phyloP scores from a whole-genome alignment of 148 eudicot genomes.

The Persicaria tinctoria region DNA sequence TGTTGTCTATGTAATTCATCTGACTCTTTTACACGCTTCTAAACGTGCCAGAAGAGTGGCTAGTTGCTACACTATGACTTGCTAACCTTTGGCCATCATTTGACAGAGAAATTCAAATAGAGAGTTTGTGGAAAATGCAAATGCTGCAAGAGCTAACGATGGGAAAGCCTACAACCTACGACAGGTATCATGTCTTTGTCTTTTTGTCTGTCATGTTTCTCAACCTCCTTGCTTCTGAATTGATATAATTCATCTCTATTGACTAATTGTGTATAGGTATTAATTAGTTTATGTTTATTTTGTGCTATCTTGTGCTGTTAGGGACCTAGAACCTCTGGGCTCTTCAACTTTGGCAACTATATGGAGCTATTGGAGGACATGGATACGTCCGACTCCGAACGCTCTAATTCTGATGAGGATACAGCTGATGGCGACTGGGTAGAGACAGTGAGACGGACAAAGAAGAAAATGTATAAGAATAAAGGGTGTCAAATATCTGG shows the following conservation, averaged over 20 bases:
- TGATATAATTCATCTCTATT: too few species aligned
- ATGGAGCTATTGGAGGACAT: slow-evolving; percentile 58
- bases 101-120: not conserved
- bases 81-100: not conserved
- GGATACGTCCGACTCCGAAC: slow-evolving; percentile 71
- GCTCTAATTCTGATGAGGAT: slow-evolving; percentile 25
- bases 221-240: too few species aligned
- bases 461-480: slow-evolving; percentile 31
- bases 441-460: slow-evolving; percentile 20
- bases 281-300: too few species aligned
- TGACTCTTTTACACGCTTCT: too few species aligned
- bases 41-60: too few species aligned
- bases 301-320: slow-evolving; percentile 5
- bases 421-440: slow-evolving; percentile 37
- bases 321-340: slow-evolving; percentile 50
- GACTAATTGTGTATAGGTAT: too few species aligned
- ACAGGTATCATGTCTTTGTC: too few species aligned
- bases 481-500: slow-evolving; percentile 20
- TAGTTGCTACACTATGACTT: too few species aligned
- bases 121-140: not conserved
- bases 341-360: slow-evolving; percentile 28
- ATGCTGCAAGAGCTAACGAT: not conserved
- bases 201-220: too few species aligned
- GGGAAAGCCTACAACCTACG: too few species aligned
- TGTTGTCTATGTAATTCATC: too few species aligned